These are phyloP conservation scores for Plasmodium billcollinsi DNA, from an alignment of 169 alveolate genomes.

Conservation along the genomic window DNA sequence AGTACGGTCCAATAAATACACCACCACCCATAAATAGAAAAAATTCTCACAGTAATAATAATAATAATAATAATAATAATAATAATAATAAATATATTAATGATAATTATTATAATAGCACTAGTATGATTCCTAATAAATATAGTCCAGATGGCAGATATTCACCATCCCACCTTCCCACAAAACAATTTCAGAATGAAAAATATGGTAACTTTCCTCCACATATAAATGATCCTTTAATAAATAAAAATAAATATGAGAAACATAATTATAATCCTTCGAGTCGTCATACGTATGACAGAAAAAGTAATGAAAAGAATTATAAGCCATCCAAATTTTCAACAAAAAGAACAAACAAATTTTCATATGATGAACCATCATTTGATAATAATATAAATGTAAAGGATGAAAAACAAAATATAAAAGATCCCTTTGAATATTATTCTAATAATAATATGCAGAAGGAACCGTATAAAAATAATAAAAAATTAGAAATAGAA, in stretches of 20 bases:
- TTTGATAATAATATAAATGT: not conserved
- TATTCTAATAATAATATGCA: constrained; percentile 3
- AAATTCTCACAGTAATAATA: not conserved
- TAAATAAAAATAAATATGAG: constrained; percentile 15
- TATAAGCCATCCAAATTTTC: not conserved
- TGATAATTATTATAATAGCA: not conserved
- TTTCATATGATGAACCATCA: not conserved
- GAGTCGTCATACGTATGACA: not conserved
- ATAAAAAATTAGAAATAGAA: constrained; percentile 5
- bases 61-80: not conserved
- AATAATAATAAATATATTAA: constrained; percentile 1
- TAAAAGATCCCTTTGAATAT: constrained; percentile 54
- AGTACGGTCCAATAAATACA: too few relatives aligned
- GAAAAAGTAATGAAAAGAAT: not conserved
- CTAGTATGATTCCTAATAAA: not conserved
- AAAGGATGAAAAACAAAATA: not conserved
- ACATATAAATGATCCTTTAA: constrained; percentile 14
- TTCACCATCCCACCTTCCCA: not conserved
- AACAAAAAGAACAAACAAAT: not conserved
- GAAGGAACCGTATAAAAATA: not conserved
- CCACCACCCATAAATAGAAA: not conserved
- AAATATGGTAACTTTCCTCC: constrained; percentile 3
- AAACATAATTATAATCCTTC: not conserved
- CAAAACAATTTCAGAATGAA: constrained; percentile 6
- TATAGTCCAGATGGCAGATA: constrained; percentile 4